Base-by-base conservation (phyloP, 176 grass and related monocot genomes). In the Elaeis guineensis region DNA sequence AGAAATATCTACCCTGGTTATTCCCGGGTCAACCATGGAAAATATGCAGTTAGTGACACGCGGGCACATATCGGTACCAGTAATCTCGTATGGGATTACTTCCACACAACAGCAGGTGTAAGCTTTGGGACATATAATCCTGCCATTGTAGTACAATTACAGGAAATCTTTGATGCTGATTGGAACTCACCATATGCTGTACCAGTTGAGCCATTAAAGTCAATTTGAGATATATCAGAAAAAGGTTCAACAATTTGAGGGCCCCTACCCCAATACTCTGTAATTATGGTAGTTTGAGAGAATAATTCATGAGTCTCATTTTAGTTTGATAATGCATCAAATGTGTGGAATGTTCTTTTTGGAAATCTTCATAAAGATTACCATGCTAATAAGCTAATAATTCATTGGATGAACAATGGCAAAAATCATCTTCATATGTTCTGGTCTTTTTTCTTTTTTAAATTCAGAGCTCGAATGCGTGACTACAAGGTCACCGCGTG, bases 81-180 rank as follows among this genome's bases (percentile, higher is more conserved):
- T 74, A 96, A 96, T 75, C 79, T 88, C 16, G 77, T 90, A 63
- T 96, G 91, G 91, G 86, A 88, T 61, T 96, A 96, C 79, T 96
- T 96, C 71, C 88, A 90, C 58, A 82, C 87, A 17, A 96, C 92
- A 0, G 78, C 83, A 0, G 92, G 92, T 5, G 92, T 88, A 21
- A 96, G 87, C 85, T 96, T 90, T 6, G 92, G 92, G 4, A 91
- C 83, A 4, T 90, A 88, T 32, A 51, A 73, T 29, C 75, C 80
- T 15, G 71, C 76, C 79, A 77, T 88, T 26, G 87, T 91, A 3
- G 30, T 50, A 1, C 92, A 88, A 74, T 67, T 97, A 69, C 80
- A 88, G 11, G 83, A 91, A 21, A 53, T 97, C 21, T 97, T 97
- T 1, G 83, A 90, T 54, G 83, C 80, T 0, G 86, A 91, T 66